Conservation (phyloP, 2,329 filamentous ascomycete genomes). For the Scedosporium boydii region DNA sequence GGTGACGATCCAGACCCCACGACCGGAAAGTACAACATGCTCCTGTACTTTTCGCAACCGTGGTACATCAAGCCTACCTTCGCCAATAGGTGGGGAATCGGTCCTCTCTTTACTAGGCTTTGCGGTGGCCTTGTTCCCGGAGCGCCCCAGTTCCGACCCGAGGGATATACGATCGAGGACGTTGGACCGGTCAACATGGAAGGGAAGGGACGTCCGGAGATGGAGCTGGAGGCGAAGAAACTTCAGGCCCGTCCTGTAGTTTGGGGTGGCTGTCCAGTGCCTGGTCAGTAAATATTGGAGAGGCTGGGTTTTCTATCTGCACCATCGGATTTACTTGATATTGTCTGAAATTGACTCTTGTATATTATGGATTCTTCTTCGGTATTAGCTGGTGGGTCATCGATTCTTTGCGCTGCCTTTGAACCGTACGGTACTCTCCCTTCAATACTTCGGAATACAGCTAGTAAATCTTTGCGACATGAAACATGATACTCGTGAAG, state of each 20-base stretch:
- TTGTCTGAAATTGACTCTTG: neutral
- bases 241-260: neutral
- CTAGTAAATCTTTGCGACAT: too few relatives aligned
- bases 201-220: conserved; percentile 13
- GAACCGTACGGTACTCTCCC: too few relatives aligned
- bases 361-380: neutral
- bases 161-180: conserved; percentile 32
- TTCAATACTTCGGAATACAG: too few relatives aligned
- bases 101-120: conserved; percentile 31
- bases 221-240: conserved; percentile 3
- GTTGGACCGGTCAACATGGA: conserved; percentile 14
- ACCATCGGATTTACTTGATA: neutral
- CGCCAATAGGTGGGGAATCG: conserved; percentile 37
- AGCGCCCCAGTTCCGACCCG: conserved; percentile 32
- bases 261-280: neutral
- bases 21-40: conserved; percentile 29
- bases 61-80: conserved; percentile 42
- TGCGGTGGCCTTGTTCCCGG: conserved; percentile 37
- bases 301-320: neutral
- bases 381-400: too few relatives aligned
- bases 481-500: too few relatives aligned
- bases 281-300: too few relatives aligned
- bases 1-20: conserved; percentile 28
- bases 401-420: too few relatives aligned
- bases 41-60: conserved; percentile 35